Evolutionary conservation across 495 filamentous ascomycete genomes (phyloP).

Genomic region (Penicillium canescens): DNA sequence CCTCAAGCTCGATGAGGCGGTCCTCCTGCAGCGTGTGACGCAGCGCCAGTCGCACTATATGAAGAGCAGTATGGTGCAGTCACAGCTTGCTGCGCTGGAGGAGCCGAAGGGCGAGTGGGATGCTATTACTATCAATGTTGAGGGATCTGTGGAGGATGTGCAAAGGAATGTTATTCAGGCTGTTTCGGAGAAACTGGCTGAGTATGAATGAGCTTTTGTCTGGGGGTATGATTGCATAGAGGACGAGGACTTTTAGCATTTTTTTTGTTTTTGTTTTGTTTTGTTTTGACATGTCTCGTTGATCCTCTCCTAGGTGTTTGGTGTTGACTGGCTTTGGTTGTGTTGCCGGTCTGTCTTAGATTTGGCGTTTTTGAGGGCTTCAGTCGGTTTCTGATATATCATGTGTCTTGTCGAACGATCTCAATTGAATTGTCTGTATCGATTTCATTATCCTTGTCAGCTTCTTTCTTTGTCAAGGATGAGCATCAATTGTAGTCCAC

Average conservation of each 20-base stretch:
- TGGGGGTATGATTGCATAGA: conserved; percentile 8
- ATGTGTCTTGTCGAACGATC: neutral
- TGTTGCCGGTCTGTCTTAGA: conserved; percentile 4
- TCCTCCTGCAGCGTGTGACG: conserved; percentile 72
- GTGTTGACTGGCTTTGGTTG: conserved; percentile 1
- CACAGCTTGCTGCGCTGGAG: conserved; percentile 84
- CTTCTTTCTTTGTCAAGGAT: no score
- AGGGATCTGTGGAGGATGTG: conserved; percentile 63
- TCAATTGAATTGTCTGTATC: conserved; percentile 1
- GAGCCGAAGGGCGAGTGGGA: conserved; percentile 81
- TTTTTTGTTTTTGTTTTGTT: conserved; percentile 10
- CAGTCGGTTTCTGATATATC: neutral
- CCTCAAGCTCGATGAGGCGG: conserved; percentile 72
- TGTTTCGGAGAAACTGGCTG: conserved; percentile 43
- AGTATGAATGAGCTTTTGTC: conserved; percentile 24
- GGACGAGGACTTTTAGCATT: conserved; percentile 8
- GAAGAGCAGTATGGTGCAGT: conserved; percentile 96
- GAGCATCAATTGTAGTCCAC: no score
- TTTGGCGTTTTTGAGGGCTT: conserved; percentile 1
- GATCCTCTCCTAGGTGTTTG: conserved; percentile 4
- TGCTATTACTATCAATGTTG: conserved; percentile 80
- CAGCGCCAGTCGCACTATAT: conserved; percentile 86
- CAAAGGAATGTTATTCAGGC: conserved; percentile 61
- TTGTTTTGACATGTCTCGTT: conserved; percentile 10
- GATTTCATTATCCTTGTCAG: neutral